phyloP scores from a whole-genome alignment of 31 red algal genomes.

The Bonnemaisonia californica region DNA sequence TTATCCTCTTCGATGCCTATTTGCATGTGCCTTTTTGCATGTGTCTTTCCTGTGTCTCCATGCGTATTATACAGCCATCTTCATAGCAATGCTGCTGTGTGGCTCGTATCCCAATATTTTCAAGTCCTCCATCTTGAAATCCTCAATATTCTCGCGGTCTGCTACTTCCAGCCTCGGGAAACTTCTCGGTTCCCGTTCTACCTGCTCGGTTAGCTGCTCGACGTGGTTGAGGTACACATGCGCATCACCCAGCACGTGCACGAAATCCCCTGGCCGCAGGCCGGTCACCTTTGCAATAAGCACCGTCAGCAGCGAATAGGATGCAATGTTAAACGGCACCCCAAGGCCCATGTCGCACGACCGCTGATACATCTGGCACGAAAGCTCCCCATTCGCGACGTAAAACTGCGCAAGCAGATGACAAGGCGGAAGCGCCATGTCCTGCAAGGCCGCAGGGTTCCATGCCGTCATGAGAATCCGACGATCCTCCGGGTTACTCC shows the following conservation, averaged over 20 bases:
- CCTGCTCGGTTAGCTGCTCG: conserved; percentile 77
- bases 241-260: conserved; percentile 94
- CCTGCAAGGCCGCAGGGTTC: conserved; percentile 76
- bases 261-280: conserved; percentile 83
- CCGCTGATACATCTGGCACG: conserved; percentile 98
- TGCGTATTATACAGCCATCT: conserved; percentile 91
- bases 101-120: conserved; percentile 79
- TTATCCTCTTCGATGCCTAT: neutral
- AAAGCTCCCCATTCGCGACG: conserved; percentile 92
- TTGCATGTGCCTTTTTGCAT: neutral
- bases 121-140: conserved; percentile 86
- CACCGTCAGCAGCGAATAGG: conserved; percentile 90
- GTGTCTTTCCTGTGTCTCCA: neutral
- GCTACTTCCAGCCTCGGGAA: conserved; percentile 81
- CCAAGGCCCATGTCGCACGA: conserved; percentile 96
- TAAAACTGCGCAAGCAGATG: conserved; percentile 97
- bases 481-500: conserved; percentile 81
- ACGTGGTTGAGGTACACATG: conserved; percentile 97
- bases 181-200: conserved; percentile 63
- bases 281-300: conserved; percentile 89
- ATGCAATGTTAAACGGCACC: conserved; percentile 99
- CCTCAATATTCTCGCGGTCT: conserved; percentile 72
- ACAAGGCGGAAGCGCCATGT: conserved; percentile 98
- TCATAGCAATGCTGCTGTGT: conserved; percentile 83
- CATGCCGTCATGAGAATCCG: conserved; percentile 93